phyloP scores from a whole-genome alignment of 2,329 filamentous ascomycete genomes.

The Nemania serpens region DNA sequence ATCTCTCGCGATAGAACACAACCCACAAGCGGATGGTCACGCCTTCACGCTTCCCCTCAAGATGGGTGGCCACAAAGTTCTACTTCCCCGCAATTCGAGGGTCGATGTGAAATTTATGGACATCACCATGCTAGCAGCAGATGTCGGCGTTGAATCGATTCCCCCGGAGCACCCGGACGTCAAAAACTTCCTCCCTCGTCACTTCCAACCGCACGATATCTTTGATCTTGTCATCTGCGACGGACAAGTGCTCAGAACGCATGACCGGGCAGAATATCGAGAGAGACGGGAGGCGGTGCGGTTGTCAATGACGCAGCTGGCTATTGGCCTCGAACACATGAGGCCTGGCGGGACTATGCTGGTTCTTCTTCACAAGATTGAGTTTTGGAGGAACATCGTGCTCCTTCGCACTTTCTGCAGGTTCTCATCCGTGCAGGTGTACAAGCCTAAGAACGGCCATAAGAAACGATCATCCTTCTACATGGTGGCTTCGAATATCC shows the following conservation, averaged over 20 bases:
- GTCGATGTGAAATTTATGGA: slow-evolving; percentile 43
- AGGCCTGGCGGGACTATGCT: slow-evolving; percentile 55
- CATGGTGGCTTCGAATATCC: slow-evolving; percentile 52
- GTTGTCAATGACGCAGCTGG: slow-evolving; percentile 32
- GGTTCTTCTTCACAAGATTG: slow-evolving; percentile 54
- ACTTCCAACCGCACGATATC: slow-evolving; percentile 30
- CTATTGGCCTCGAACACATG: slow-evolving; percentile 44
- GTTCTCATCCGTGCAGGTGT: slow-evolving; percentile 50
- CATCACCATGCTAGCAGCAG: slow-evolving; percentile 56
- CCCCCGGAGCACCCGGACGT: slow-evolving; percentile 43
- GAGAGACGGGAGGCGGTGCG: slow-evolving; percentile 29
- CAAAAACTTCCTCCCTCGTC: slow-evolving; percentile 36
- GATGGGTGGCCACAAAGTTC: no score
- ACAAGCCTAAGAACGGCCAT: slow-evolving; percentile 51
- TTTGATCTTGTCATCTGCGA: slow-evolving; percentile 53
- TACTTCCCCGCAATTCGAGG: no score
- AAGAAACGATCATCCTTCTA: slow-evolving; percentile 57
- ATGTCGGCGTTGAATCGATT: slow-evolving; percentile 45
- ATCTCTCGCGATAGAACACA: no score
- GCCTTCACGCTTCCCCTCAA: no score
- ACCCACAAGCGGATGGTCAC: no score
- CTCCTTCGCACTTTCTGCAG: slow-evolving; percentile 46
- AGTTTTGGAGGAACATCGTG: slow-evolving; percentile 45
- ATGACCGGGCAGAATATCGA: slow-evolving; percentile 29
- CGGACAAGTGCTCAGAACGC: slow-evolving; percentile 40